phyloP scores from a whole-genome alignment of 2,329 filamentous ascomycete species.

The Fusarium scirpi region DNA sequence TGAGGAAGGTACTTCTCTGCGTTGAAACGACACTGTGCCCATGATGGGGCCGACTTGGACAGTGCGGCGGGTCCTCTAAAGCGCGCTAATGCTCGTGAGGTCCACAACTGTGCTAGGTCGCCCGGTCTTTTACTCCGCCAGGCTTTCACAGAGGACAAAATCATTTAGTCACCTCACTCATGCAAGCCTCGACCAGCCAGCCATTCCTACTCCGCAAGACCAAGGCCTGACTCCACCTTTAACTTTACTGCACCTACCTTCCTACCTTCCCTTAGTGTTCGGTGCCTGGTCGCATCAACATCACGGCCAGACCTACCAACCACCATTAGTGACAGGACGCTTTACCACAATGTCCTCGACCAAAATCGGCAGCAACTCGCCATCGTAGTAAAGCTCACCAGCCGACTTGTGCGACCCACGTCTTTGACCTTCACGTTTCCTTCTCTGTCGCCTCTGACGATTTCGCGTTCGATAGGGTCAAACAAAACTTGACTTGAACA shows the following conservation, averaged over 20 bases:
- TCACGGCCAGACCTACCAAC: constrained; percentile 24
- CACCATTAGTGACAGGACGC: constrained; percentile 29
- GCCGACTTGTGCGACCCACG: constrained; percentile 1
- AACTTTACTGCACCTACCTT: background rate
- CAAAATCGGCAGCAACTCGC: constrained; percentile 13
- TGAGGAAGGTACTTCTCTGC: background rate
- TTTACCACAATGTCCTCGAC: constrained; percentile 44
- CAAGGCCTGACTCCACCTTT: background rate
- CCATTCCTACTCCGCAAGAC: background rate
- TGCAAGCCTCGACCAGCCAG: background rate
- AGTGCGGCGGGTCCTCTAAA: background rate
- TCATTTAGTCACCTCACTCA: background rate
- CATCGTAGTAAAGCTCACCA: constrained; percentile 19
- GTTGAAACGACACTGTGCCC: constrained; percentile 7
- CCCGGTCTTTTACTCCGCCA: background rate
- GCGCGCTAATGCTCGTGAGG: constrained; percentile 17
- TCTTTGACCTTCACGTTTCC: background rate
- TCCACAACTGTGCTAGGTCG: background rate
- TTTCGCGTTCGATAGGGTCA: constrained; percentile 11
- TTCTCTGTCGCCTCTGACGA: background rate
- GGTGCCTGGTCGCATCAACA: constrained; percentile 28
- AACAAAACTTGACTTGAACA: background rate
- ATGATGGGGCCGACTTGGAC: background rate
- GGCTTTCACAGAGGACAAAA: background rate
- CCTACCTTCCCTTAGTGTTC: background rate